A percentile compares a stretch with the other conserved stretches of the same genome.
phyloP scores from a whole-genome alignment of 495 filamentous ascomycete species.

The Xylaria intraflava region DNA sequence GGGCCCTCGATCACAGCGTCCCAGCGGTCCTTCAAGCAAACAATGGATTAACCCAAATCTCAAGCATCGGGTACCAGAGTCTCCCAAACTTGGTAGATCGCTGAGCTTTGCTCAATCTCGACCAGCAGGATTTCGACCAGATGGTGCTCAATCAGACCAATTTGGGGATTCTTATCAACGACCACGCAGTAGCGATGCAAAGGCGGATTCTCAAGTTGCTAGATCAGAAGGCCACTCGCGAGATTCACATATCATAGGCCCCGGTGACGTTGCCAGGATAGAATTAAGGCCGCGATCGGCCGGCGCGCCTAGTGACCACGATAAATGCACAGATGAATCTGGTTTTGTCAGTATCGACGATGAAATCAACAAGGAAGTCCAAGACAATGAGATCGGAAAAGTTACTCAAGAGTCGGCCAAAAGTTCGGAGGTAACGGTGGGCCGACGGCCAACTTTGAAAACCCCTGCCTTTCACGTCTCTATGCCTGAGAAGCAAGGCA shows the following conservation, averaged over 20 bases:
- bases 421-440: slow-evolving; percentile 2
- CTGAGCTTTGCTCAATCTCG: slow-evolving; percentile 37
- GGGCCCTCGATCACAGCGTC: slow-evolving; percentile 47
- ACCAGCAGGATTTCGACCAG: slow-evolving; percentile 34
- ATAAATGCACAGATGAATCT: slow-evolving; percentile 18
- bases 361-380: slow-evolving; percentile 1
- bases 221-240: slow-evolving; percentile 27
- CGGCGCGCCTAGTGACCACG: slow-evolving; percentile 32
- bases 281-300: slow-evolving; percentile 37
- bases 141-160: slow-evolving; percentile 36
- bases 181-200: slow-evolving; percentile 42
- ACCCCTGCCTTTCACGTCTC: slow-evolving; percentile 14
- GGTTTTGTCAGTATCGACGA: slow-evolving; percentile 6
- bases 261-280: slow-evolving; percentile 27
- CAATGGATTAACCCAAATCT: slow-evolving; percentile 56
- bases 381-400: background rate
- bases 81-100: slow-evolving; percentile 36
- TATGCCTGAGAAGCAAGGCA: slow-evolving; percentile 25
- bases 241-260: slow-evolving; percentile 26
- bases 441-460: slow-evolving; percentile 15
- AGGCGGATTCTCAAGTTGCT: slow-evolving; percentile 27
- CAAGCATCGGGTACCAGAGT: slow-evolving; percentile 39
- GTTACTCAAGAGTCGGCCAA: background rate
- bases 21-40: slow-evolving; percentile 46
- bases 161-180: slow-evolving; percentile 33